phyloP scores from a whole-genome alignment of 495 filamentous ascomycete genomes.

The Annulohypoxylon nitens region DNA sequence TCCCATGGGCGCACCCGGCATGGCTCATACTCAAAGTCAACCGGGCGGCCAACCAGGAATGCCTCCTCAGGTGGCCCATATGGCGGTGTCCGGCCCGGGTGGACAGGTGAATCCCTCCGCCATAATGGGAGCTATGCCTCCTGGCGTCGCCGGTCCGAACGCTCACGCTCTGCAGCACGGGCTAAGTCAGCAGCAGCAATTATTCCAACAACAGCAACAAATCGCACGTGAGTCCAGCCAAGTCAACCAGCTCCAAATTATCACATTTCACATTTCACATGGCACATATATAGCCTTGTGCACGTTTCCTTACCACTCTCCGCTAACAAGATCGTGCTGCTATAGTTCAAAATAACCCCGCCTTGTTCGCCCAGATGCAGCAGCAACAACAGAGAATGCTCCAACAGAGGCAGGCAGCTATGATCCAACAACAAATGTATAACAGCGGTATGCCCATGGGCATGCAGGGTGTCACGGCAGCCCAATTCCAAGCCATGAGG shows the following conservation, averaged over 20 bases:
- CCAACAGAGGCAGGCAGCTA: constrained; percentile 50
- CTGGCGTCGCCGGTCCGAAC: constrained; percentile 75
- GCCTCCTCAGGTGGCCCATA: constrained; percentile 79
- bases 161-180: constrained; percentile 81
- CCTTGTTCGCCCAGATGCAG: constrained; percentile 62
- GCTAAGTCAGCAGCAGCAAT: constrained; percentile 72
- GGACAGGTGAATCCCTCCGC: constrained; percentile 83
- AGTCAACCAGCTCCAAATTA: background rate
- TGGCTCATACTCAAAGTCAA: constrained; percentile 73
- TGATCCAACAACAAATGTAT: constrained; percentile 62
- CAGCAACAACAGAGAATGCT: constrained; percentile 62
- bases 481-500: constrained; percentile 70
- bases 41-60: constrained; percentile 76
- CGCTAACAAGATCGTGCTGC: constrained; percentile 28
- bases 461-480: constrained; percentile 63
- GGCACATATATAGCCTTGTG: no score
- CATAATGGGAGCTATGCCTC: constrained; percentile 84
- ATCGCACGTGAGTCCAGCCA: constrained; percentile 39
- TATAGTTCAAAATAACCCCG: constrained; percentile 60
- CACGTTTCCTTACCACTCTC: background rate
- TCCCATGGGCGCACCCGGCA: constrained; percentile 72
- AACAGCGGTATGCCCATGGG: constrained; percentile 70
- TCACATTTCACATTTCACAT: background rate
- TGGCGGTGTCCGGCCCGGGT: constrained; percentile 84
- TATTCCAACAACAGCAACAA: constrained; percentile 68